Conservation (phyloP, 345 rosid species). For the Brassica carinata region DNA sequence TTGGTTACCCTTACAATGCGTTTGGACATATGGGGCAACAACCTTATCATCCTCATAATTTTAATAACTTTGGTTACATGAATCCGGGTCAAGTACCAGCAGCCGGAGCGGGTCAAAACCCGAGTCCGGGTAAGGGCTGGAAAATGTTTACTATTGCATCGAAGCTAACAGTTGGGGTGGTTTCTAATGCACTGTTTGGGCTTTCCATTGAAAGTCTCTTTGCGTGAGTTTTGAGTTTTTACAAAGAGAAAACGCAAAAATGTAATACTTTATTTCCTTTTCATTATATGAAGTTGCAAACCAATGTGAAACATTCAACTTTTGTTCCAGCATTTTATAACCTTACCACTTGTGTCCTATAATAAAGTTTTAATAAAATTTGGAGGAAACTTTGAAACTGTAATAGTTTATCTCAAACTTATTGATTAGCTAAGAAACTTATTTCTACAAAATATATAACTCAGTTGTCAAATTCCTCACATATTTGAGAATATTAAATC, state of each 20-base stretch:
- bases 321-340: background rate
- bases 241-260: background rate
- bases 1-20: background rate
- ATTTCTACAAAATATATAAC: background rate
- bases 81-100: constrained; percentile 12
- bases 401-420: background rate
- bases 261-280: background rate
- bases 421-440: background rate
- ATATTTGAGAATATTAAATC: background rate
- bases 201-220: background rate
- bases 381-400: background rate
- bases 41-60: constrained; percentile 18
- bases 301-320: background rate
- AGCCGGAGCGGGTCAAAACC: constrained; percentile 6
- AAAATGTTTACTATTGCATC: constrained; percentile 38
- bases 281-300: background rate
- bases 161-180: constrained; percentile 30
- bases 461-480: background rate
- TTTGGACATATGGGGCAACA: constrained; percentile 16
- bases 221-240: background rate
- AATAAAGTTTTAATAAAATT: background rate
- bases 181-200: constrained; percentile 30
- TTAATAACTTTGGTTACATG: background rate
- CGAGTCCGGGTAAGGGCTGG: constrained; percentile 26
- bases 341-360: background rate